Base-by-base conservation (phyloP, 106 monocot species). In the Dendrobium officinale region DNA sequence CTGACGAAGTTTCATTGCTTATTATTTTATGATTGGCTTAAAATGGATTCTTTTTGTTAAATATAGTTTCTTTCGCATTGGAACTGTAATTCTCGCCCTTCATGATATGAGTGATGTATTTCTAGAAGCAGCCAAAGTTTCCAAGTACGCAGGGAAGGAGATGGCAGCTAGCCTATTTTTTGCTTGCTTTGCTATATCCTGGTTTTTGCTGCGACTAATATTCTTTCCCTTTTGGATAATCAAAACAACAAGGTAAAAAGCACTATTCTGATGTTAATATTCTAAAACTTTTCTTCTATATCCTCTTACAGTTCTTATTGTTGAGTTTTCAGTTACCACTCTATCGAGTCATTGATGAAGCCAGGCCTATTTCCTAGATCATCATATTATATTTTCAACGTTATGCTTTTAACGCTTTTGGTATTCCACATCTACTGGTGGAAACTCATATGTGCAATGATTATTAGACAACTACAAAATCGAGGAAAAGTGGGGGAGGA, bases 211-310 rank as follows among this genome's bases (percentile, higher is more conserved):
- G 78, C 90, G 96, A n/a, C 83, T 96, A 19, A 75, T 92, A 59
- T 89, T 90, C 84, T 97, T 97, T 73, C 97, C 97, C 13, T 97
- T 97, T 58, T 94, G 94, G 92, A 85, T 94, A 77, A 97, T 97
- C 83, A 89, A 67, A 81, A 41, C 89, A 29, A 91, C 94, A 80
- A 92, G 97, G 93, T 92, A 75, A 49, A 55, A 43, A 29, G 24
- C 8, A 22, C 31, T 31, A 75, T 67, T n/a, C 27, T 16, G 3
- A 16, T 77, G 54, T 7, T 19, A 20, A 45, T 19, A 67, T 3
- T 17, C 6, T 26, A 26, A 22, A 17, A 37, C 43, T n/a, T 77
- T 66, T 59, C 77, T 33, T 24, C 19, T 40, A 11, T 72, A 72
- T 72, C 16, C 15, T 72, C 40, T 72, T 17, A 33, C 72, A 72